A percentile compares a stretch with the other conserved stretches of the same genome.
Conservation (phyloP, 371 early-diverging fungal species). For the Modicella reniformis region DNA sequence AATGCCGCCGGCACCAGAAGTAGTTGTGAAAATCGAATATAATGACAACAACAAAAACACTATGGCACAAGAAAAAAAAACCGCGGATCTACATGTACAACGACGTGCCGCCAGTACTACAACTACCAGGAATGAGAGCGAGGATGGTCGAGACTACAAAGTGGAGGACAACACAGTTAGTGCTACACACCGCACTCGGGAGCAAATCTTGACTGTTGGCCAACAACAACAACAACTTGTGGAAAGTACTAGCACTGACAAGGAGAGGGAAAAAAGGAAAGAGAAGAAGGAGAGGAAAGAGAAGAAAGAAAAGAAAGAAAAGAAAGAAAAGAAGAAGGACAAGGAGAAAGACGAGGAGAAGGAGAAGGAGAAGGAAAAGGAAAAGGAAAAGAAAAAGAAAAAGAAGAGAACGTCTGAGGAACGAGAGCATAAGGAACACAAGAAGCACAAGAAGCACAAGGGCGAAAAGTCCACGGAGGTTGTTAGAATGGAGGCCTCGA, state of each 20-base stretch:
- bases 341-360: background rate
- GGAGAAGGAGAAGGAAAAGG: background rate
- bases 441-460: background rate
- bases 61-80: background rate
- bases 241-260: no score
- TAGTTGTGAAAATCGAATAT: no score
- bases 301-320: slow-evolving; percentile 8
- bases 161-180: no score
- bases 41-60: background rate
- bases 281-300: slow-evolving; percentile 1
- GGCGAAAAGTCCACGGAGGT: background rate
- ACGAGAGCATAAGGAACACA: background rate
- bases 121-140: no score
- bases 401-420: background rate
- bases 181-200: no score
- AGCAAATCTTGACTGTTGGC: no score
- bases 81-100: no score
- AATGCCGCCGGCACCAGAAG: background rate
- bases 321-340: background rate
- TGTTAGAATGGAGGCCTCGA: no score
- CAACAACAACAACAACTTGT: no score
- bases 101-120: no score
- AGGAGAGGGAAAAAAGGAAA: background rate
- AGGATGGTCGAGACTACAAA: no score
- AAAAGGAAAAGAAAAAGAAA: slow-evolving; percentile 9